Evolutionary conservation across 2,329 filamentous ascomycete species (phyloP), one percentile per base, ranked within the genome.

Genomic region (Verticillium dahliae): DNA sequence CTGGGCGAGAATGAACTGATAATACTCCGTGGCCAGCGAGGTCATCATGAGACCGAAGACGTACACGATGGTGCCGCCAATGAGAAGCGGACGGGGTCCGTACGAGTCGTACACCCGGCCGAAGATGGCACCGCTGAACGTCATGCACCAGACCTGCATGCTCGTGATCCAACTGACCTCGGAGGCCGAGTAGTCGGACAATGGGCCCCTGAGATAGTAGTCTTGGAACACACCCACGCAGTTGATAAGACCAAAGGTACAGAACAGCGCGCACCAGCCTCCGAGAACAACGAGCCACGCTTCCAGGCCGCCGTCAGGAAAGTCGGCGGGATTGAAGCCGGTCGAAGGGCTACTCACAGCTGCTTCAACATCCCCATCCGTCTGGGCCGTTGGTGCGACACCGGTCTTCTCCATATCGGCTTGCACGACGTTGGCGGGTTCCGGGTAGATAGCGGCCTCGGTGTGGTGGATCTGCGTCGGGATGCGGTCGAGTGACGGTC

Each of bases 161-260:
- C 76, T 76, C 35, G 74, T 77, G 61, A 81, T 78, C 77, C 78
- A 80, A 4, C 77, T 78, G 52, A 81, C 79, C 45, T 70, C 68
- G 1, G 75, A 77, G 1, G 77, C 67, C 1, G 73, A 72, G 18
- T 67, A 65, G 14, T 63, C 55, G 9, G 61, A 62, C 15, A 78
- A 71, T 11, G 77, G 69, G 1, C 68, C 67, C 1, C 69, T 68
- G 65, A 77, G 72, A 64, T 80, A 80, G 68, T 77, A 80, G 4
- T 74, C 75, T 64, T 81, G 77, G 68, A 76, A 81, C 1, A 78
- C 76, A 39, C 78, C 79, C 59, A 77, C 81, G n/a, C 71, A 74
- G 67, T 77, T 80, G 60, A 79, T 70, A 15, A 75, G 65, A n/a
- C 74, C 73, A 58, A 70, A 66, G 34, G 67, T 69, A 33, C 59